Evolutionary conservation across 306 rosid species (phyloP).

Genomic region (Morella rubra): DNA sequence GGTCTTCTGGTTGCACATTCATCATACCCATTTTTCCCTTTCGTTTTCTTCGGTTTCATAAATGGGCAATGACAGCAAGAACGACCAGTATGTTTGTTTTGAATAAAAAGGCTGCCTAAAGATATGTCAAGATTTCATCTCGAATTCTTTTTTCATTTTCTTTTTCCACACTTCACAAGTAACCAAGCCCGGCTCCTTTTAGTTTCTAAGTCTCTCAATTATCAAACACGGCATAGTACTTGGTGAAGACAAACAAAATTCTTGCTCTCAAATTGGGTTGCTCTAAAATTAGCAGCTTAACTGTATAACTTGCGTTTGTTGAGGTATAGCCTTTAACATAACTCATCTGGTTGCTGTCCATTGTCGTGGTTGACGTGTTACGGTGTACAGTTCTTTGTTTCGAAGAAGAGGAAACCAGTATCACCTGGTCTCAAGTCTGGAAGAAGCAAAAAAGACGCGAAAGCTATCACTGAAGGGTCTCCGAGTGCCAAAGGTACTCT

Average conservation of each 20-base stretch:
- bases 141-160: conserved; percentile 7
- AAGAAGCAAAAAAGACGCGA: conserved; percentile 53
- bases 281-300: background rate
- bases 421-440: conserved; percentile 56
- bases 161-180: background rate
- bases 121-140: background rate
- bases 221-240: background rate
- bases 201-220: background rate
- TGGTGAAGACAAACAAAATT: background rate
- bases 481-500: conserved; percentile 69
- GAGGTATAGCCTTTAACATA: background rate
- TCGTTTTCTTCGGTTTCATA: background rate
- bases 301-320: background rate
- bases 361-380: conserved; percentile 1
- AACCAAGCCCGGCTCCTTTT: background rate
- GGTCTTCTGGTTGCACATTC: background rate
- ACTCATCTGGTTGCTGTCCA: conserved; percentile 7
- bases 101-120: background rate
- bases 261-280: background rate
- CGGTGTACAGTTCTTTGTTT: conserved; percentile 61
- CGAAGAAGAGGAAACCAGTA: conserved; percentile 74
- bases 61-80: background rate
- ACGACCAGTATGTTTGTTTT: background rate
- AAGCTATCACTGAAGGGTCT: conserved; percentile 47
- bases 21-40: background rate